phyloP scores from a whole-genome alignment of 495 filamentous ascomycete species.

The Stereocaulon alpinum region DNA sequence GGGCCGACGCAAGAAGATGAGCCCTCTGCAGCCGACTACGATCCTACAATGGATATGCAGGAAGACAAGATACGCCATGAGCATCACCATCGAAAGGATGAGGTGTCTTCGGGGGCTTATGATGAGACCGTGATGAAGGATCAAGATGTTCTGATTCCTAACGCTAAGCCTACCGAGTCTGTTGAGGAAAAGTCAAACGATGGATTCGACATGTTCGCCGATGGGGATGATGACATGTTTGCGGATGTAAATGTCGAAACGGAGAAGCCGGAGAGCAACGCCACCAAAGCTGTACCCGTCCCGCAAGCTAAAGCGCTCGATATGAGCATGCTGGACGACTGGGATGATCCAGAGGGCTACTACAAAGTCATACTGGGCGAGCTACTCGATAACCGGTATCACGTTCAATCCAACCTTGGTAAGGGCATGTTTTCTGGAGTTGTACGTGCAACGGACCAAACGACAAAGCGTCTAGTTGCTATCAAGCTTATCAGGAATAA shows the following conservation, averaged over 20 bases:
- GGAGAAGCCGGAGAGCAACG: slow-evolving; percentile 35
- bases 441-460: slow-evolving; percentile 76
- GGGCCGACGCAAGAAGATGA: slow-evolving; percentile 55
- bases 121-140: slow-evolving; percentile 48
- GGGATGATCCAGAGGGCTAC: slow-evolving; percentile 89
- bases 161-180: slow-evolving; percentile 30
- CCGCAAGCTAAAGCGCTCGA: slow-evolving; percentile 56
- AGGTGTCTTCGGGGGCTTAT: slow-evolving; percentile 48
- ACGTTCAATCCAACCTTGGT: slow-evolving; percentile 76
- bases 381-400: slow-evolving; percentile 77
- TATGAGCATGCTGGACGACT: slow-evolving; percentile 80
- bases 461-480: slow-evolving; percentile 60
- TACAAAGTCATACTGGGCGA: slow-evolving; percentile 88
- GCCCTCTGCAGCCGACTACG: slow-evolving; percentile 90
- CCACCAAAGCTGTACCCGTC: slow-evolving; percentile 33
- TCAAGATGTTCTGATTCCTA: slow-evolving; percentile 47
- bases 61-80: slow-evolving; percentile 71
- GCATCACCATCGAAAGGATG: slow-evolving; percentile 45
- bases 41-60: slow-evolving; percentile 85
- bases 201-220: slow-evolving; percentile 93
- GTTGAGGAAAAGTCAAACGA: slow-evolving; percentile 36
- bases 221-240: slow-evolving; percentile 84
- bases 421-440: slow-evolving; percentile 95
- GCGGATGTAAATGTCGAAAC: slow-evolving; percentile 45
- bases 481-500: slow-evolving; percentile 95